Conservation (phyloP, 441 rosid genomes). For the Aquilaria agallochum region DNA sequence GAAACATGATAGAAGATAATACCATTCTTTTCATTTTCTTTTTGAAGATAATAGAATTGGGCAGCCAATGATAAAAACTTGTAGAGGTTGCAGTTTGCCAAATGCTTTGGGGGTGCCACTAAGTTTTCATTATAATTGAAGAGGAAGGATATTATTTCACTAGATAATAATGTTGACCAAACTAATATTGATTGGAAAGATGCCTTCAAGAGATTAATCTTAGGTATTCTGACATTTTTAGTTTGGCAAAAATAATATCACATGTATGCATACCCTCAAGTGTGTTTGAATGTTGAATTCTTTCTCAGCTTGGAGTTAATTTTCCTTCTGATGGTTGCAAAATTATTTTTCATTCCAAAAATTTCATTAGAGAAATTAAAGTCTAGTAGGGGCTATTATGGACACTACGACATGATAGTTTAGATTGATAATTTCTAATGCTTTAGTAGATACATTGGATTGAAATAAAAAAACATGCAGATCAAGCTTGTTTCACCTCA, state of each 20-base stretch:
- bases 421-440: slow-evolving; percentile 62
- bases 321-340: not conserved
- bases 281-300: not conserved
- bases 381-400: slow-evolving; percentile 60
- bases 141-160: slow-evolving; percentile 6
- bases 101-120: slow-evolving; percentile 23
- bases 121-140: slow-evolving; percentile 1
- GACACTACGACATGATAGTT: slow-evolving; percentile 44
- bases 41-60: slow-evolving; percentile 74
- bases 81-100: slow-evolving; percentile 52
- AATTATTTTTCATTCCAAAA: slow-evolving; percentile 25
- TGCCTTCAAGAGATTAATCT: slow-evolving; percentile 45
- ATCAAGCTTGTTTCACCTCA: slow-evolving; percentile 41
- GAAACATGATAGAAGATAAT: not conserved
- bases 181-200: slow-evolving; percentile 52
- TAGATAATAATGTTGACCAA: slow-evolving; percentile 8
- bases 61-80: slow-evolving; percentile 54
- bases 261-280: not conserved
- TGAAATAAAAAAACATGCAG: slow-evolving; percentile 19
- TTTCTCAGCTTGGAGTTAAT: not conserved
- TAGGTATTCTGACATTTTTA: slow-evolving; percentile 29
- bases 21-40: not conserved
- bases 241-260: not conserved
- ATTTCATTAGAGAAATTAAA: slow-evolving; percentile 34
- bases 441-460: slow-evolving; percentile 28